phyloP scores from a whole-genome alignment of 768 basidiomycete genomes.

The Tulasnella sp. region DNA sequence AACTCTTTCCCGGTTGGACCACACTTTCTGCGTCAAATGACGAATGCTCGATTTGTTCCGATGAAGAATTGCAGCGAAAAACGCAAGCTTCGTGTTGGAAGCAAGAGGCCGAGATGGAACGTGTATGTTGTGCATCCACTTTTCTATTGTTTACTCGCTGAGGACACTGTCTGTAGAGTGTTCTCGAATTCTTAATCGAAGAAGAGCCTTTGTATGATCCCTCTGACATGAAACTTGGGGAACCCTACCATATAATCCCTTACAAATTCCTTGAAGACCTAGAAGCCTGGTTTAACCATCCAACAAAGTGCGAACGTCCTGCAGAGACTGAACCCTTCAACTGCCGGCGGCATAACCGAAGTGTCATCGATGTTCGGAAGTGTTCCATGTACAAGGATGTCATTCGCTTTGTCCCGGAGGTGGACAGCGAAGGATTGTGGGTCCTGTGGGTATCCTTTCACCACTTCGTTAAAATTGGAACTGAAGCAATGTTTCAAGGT shows the following conservation, averaged over 20 bases:
- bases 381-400: conserved; percentile 40
- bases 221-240: too few species aligned
- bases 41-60: conserved; percentile 52
- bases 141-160: too few species aligned
- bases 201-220: too few species aligned
- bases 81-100: conserved; percentile 48
- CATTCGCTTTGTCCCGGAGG: too few species aligned
- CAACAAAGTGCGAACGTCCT: conserved; percentile 44
- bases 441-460: too few species aligned
- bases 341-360: conserved; percentile 48
- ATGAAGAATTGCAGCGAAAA: conserved; percentile 41
- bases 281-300: conserved; percentile 51
- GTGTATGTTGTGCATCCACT: conserved; percentile 41
- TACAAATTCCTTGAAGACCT: too few species aligned
- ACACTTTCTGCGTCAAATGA: conserved; percentile 40
- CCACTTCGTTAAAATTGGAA: too few species aligned
- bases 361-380: conserved; percentile 41
- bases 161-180: too few species aligned
- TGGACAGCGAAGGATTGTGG: too few species aligned
- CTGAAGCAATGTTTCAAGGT: neutral
- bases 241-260: too few species aligned
- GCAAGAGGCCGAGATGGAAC: conserved; percentile 58
- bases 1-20: conserved; percentile 52
- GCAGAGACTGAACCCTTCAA: conserved; percentile 49
- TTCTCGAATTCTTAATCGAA: too few species aligned